Conservation (phyloP, 1,139 yeast genomes). For the Taphrina flavorubra region DNA sequence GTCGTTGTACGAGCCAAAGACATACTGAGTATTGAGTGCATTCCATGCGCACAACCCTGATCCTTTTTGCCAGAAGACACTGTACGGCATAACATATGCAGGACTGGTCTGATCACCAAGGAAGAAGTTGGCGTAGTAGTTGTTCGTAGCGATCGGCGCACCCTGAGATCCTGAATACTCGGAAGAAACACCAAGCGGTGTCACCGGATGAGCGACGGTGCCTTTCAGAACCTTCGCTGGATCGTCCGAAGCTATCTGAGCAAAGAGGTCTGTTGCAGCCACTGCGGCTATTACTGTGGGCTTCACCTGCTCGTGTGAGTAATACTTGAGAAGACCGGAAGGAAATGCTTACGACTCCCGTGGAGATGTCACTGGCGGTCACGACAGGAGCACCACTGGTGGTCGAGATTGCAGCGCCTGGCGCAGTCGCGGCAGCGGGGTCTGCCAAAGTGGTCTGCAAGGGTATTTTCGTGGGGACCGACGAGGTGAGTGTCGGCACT, state of each 20-base stretch:
- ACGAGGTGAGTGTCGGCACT: constrained; percentile 5
- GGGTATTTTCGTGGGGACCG: constrained; percentile 6
- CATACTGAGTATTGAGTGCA: constrained; percentile 58
- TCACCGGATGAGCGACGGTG: constrained; percentile 13
- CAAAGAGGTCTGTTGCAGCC: constrained; percentile 32
- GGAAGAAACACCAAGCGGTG: constrained; percentile 9
- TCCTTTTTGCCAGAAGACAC: constrained; percentile 60
- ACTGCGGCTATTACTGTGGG: constrained; percentile 39
- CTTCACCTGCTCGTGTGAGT: constrained; percentile 9
- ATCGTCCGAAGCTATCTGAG: constrained; percentile 39
- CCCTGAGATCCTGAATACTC: constrained; percentile 22
- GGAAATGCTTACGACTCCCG: constrained; percentile 11
- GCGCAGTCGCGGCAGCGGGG: constrained; percentile 15
- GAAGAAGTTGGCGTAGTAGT: constrained; percentile 69
- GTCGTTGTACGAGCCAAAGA: constrained; percentile 46
- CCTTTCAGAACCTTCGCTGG: constrained; percentile 36
- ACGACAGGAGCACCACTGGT: constrained; percentile 22
- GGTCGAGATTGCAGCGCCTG: constrained; percentile 23
- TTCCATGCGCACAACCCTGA: constrained; percentile 70
- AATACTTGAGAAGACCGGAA: too few species aligned
- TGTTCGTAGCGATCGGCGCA: constrained; percentile 63
- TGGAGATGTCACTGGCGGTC: constrained; percentile 6
- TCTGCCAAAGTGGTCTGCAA: constrained; percentile 15
- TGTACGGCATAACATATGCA: constrained; percentile 66
- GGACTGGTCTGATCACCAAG: constrained; percentile 60